phyloP scores from a whole-genome alignment of 2,329 filamentous ascomycete genomes.

The Blastomyces gilchristii region DNA sequence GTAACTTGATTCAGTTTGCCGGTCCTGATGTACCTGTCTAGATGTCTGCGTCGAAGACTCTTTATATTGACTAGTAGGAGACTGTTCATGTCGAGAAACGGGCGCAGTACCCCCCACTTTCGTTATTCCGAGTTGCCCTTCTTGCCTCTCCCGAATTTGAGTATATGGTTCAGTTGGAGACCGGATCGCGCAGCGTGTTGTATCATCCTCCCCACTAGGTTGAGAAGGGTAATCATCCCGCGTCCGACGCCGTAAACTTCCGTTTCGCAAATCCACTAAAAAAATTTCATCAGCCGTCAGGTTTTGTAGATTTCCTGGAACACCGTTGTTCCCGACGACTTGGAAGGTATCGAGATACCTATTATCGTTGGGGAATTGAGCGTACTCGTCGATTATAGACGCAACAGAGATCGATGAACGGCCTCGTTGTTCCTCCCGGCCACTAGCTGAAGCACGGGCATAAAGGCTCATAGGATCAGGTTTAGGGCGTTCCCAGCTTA shows the following conservation, averaged over 20 bases:
- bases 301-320: background rate
- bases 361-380: background rate
- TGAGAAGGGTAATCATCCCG: background rate
- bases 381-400: constrained; percentile 3
- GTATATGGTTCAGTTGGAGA: background rate
- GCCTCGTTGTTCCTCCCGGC: background rate
- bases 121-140: too few species aligned
- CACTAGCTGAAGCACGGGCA: background rate
- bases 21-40: background rate
- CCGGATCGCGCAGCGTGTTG: background rate
- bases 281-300: background rate
- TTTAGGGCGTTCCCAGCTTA: background rate
- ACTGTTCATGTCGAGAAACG: background rate
- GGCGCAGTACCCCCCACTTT: too few species aligned
- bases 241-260: background rate
- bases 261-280: background rate
- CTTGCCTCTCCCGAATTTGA: background rate
- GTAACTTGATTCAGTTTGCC: background rate
- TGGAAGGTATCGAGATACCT: background rate
- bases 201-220: background rate
- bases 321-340: background rate
- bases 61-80: background rate
- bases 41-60: background rate
- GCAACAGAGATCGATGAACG: background rate
- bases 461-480: background rate